Percentiles rank a stretch among this genome's conserved stretches.
phyloP scores from a whole-genome alignment of 148 eudicot genomes.

The Silene latifolia region DNA sequence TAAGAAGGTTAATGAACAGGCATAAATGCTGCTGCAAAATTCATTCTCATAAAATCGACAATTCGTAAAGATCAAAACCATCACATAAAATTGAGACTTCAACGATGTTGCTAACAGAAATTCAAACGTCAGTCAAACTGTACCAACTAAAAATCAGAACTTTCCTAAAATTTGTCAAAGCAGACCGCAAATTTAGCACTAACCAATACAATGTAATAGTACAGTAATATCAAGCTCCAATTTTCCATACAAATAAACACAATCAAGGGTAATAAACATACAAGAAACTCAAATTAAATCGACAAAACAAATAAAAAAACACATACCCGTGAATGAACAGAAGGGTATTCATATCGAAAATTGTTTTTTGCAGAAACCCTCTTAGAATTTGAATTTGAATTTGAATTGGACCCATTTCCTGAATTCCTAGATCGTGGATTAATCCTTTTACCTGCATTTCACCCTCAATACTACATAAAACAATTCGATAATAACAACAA shows the following conservation, averaged over 20 bases:
- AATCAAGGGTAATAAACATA: neutral
- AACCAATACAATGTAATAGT: too few relatives aligned
- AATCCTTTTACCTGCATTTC: slow-evolving; percentile 40
- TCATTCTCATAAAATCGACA: too few relatives aligned
- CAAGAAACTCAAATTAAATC: neutral
- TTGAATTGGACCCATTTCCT: slow-evolving; percentile 33
- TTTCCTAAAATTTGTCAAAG: neutral
- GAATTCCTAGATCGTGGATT: slow-evolving; percentile 40
- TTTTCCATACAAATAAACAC: neutral
- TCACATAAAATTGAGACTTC: too few relatives aligned
- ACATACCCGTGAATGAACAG: slow-evolving; percentile 38
- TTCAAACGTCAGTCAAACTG: neutral
- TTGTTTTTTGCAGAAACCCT: slow-evolving; percentile 29
- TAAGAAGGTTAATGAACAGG: too few relatives aligned
- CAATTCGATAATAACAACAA: too few relatives aligned
- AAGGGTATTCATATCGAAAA: slow-evolving; percentile 56
- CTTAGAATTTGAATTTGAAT: slow-evolving; percentile 21
- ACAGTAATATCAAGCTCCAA: too few relatives aligned
- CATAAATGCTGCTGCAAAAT: too few relatives aligned
- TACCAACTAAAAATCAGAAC: neutral
- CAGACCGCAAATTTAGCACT: neutral
- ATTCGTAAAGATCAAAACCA: too few relatives aligned
- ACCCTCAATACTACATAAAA: too few relatives aligned
- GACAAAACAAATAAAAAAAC: neutral
- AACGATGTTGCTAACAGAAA: too few relatives aligned